Conservation (phyloP, 257 asterid genomes). For the Avicennia marina region DNA sequence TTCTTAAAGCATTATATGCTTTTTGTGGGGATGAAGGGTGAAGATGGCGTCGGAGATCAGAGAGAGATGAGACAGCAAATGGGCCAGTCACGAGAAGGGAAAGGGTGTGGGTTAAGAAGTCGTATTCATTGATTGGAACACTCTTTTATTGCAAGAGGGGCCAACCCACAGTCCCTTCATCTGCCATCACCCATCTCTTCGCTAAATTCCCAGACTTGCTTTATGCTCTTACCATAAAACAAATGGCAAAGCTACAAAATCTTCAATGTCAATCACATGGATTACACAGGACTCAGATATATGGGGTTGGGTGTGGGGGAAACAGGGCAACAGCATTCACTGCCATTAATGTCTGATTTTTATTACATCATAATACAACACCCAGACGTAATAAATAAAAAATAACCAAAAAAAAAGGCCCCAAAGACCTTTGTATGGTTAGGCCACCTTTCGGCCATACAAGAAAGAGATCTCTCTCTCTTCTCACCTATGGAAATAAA, state of each 20-base stretch:
- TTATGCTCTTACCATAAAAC: conserved; percentile 38
- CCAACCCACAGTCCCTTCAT: conserved; percentile 43
- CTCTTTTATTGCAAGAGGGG: conserved; percentile 49
- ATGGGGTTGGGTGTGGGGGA: conserved; percentile 17
- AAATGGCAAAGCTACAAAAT: conserved; percentile 75
- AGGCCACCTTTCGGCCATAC: conserved; percentile 50
- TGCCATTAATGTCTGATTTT: conserved; percentile 1
- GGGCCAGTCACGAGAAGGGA: conserved; percentile 43
- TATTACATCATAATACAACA: conserved; percentile 34
- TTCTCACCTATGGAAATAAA: background rate
- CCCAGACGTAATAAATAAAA: conserved; percentile 43
- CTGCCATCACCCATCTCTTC: conserved; percentile 13
- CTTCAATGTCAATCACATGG: conserved; percentile 80
- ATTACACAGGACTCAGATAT: conserved; percentile 28
- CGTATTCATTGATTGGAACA: conserved; percentile 35
- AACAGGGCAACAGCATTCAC: background rate
- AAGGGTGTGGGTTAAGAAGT: conserved; percentile 32
- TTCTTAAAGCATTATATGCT: no score
- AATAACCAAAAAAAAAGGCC: conserved; percentile 44
- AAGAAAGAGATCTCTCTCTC: conserved; percentile 26
- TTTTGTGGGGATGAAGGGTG: conserved; percentile 6
- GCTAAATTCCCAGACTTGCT: conserved; percentile 14
- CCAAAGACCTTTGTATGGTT: conserved; percentile 77
- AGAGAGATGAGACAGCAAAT: conserved; percentile 27
- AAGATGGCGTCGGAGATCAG: conserved; percentile 32